phyloP scores from a whole-genome alignment of 2,329 filamentous ascomycete species.

The Pestalotiopsis sp. region DNA sequence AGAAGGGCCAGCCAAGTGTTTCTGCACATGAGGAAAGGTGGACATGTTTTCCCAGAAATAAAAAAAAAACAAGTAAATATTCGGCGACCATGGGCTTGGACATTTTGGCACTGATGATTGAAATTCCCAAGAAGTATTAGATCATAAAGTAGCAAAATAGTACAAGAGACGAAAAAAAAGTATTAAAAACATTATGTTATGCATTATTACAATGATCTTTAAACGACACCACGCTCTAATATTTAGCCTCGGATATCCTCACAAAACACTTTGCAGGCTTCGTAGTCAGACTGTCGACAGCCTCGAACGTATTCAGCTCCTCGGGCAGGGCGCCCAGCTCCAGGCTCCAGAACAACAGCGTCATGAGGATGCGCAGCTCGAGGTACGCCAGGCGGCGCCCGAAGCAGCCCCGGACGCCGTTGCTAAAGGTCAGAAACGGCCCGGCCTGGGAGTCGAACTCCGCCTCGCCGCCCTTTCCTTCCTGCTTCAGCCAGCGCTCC shows the following conservation, averaged over 20 bases:
- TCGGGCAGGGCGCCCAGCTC: conserved; percentile 21
- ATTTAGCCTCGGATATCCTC: conserved; percentile 13
- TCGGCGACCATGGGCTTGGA: too few relatives aligned
- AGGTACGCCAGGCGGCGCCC: conserved; percentile 27
- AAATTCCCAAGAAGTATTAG: too few relatives aligned
- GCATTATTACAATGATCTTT: too few relatives aligned
- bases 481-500: conserved; percentile 17
- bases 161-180: background rate
- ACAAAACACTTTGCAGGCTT: conserved; percentile 22
- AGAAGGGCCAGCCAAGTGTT: too few relatives aligned
- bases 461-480: background rate
- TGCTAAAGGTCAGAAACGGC: conserved; percentile 16
- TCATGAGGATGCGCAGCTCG: conserved; percentile 29
- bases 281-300: conserved; percentile 19
- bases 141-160: background rate
- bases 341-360: conserved; percentile 31
- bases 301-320: conserved; percentile 22
- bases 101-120: too few relatives aligned
- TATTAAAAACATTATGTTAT: background rate
- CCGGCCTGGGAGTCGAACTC: conserved; percentile 17
- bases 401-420: conserved; percentile 17
- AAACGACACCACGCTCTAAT: background rate
- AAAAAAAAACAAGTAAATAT: too few relatives aligned
- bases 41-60: too few relatives aligned
- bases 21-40: too few relatives aligned